phyloP scores from a whole-genome alignment of 768 basidiomycete genomes.

The Mycena galopus region DNA sequence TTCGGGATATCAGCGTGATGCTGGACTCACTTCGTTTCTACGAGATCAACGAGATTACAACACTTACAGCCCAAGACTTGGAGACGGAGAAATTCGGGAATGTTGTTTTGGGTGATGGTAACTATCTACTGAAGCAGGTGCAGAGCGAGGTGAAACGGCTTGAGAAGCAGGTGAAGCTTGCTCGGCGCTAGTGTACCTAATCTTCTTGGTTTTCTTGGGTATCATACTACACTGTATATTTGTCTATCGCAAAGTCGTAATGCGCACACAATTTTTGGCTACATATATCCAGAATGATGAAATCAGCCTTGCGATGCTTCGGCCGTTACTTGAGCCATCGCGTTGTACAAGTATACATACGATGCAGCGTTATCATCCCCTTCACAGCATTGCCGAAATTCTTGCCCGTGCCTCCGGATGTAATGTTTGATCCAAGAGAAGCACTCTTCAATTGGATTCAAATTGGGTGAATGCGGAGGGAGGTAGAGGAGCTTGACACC shows the following conservation, averaged over 20 bases:
- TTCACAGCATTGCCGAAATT: slow-evolving; percentile 10
- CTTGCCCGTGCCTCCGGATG: slow-evolving; percentile 42
- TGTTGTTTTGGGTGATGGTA: no score
- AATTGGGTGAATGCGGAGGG: slow-evolving; percentile 51
- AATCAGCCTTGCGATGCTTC: slow-evolving; percentile 23
- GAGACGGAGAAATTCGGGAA: slow-evolving; percentile 9
- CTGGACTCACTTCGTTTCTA: slow-evolving; percentile 13
- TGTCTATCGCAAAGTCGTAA: background rate
- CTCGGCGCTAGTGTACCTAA: background rate
- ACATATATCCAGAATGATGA: slow-evolving; percentile 23
- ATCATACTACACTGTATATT: background rate
- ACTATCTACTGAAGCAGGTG: background rate
- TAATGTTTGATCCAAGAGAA: slow-evolving; percentile 47
- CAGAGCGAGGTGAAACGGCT: slow-evolving; percentile 7
- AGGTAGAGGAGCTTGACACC: slow-evolving; percentile 47
- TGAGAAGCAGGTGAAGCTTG: background rate
- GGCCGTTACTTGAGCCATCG: slow-evolving; percentile 1
- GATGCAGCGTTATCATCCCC: slow-evolving; percentile 18
- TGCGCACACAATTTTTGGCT: background rate
- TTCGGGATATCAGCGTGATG: background rate
- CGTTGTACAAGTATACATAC: slow-evolving; percentile 19
- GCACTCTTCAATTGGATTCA: no score
- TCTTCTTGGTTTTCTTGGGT: background rate
- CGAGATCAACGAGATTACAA: slow-evolving; percentile 14
- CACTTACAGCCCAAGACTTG: background rate